Evolutionary conservation across 345 rosid genomes (phyloP).

Genomic region (Abelmoschus esculentus): DNA sequence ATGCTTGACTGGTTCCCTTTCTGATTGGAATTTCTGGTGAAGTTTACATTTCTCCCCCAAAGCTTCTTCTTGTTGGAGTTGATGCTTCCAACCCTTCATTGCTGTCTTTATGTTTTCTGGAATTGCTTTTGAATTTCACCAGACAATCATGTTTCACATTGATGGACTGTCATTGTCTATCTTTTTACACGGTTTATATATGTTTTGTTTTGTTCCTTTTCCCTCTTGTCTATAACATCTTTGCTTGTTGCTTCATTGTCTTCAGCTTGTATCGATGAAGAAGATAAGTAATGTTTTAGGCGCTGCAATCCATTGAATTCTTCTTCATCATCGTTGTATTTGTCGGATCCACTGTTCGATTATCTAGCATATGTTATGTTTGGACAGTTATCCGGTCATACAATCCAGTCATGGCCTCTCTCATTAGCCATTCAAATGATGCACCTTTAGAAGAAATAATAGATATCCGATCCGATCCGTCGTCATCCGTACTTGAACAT

Average conservation of each 20-base stretch:
- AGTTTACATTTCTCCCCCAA: no score
- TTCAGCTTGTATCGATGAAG: neutral
- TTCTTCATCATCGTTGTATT: neutral
- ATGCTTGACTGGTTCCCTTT: no score
- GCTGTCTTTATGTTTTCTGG: neutral
- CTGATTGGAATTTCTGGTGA: no score
- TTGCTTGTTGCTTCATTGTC: neutral
- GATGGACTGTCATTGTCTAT: neutral
- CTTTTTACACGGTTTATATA: neutral
- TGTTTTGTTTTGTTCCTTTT: neutral
- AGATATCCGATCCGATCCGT: no score
- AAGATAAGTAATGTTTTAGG: neutral
- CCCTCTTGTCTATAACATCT: neutral
- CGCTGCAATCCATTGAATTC: neutral
- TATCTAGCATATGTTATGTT: neutral
- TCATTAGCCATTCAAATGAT: no score
- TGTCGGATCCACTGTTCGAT: neutral
- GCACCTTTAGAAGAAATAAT: no score
- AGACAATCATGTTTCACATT: neutral
- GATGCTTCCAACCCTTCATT: no score
- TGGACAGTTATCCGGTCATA: no score
- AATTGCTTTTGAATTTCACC: neutral
- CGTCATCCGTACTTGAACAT: no score
- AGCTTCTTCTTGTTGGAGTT: no score
- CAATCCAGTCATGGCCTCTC: no score